Percentiles rank a stretch among this genome's conserved stretches.
Conservation (phyloP, 2,329 filamentous ascomycete species). For the Nannizzia gypsea region DNA sequence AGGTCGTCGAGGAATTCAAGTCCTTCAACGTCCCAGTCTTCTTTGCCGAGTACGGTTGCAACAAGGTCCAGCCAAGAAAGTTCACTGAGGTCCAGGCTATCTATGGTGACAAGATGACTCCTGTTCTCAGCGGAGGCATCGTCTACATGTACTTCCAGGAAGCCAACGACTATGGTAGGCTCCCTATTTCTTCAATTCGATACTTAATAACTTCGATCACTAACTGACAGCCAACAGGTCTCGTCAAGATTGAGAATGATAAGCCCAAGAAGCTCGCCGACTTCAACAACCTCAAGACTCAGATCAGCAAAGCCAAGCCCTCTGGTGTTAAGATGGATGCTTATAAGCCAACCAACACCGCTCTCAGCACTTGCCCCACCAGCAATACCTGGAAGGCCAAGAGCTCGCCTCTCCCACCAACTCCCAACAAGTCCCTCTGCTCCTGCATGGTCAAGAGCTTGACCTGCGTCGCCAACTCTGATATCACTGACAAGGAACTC, state of each 20-base stretch:
- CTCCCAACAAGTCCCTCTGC: conserved; percentile 68
- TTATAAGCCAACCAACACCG: conserved; percentile 65
- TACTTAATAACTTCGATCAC: background rate
- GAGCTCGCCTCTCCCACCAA: conserved; percentile 59
- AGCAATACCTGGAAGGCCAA: conserved; percentile 57
- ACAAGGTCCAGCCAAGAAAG: conserved; percentile 55
- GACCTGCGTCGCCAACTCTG: conserved; percentile 53
- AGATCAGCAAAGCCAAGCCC: conserved; percentile 57
- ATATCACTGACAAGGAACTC: conserved; percentile 49
- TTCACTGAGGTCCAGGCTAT: conserved; percentile 80
- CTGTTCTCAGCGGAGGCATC: conserved; percentile 87
- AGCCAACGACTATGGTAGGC: conserved; percentile 70
- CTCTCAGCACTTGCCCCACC: conserved; percentile 58
- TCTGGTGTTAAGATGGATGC: conserved; percentile 50
- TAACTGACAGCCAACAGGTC: conserved; percentile 18
- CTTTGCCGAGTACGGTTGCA: conserved; percentile 99
- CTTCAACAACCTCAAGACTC: conserved; percentile 59
- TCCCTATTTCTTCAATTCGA: conserved; percentile 1
- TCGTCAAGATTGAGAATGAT: conserved; percentile 51
- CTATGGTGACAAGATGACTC: conserved; percentile 68
- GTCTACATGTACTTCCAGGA: conserved; percentile 99
- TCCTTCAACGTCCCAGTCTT: conserved; percentile 90
- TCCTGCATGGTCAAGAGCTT: conserved; percentile 70
- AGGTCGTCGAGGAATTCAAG: conserved; percentile 73
- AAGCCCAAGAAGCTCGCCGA: conserved; percentile 58